These are phyloP conservation scores for Chaetomiaceae sp. DNA, from an alignment of 2,329 filamentous ascomycete genomes.

Conservation along the genomic window DNA sequence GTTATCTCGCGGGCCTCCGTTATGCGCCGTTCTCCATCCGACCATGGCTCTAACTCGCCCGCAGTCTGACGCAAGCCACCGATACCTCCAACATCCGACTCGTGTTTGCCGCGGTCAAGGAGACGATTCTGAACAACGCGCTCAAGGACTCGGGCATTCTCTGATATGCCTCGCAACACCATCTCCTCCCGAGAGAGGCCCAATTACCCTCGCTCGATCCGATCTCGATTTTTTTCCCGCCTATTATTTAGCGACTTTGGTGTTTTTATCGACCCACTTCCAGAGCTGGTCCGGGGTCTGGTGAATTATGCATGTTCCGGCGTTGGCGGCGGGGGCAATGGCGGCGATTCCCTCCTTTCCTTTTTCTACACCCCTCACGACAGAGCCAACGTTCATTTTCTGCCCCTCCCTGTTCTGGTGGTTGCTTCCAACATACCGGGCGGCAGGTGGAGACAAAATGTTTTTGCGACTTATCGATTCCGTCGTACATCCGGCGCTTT, in stretches of 20 bases:
- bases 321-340: slow-evolving; percentile 15
- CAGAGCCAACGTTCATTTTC: too few species aligned
- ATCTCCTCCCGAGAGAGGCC: too few species aligned
- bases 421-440: too few species aligned
- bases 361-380: too few species aligned
- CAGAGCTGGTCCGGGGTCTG: slow-evolving; percentile 14
- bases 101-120: slow-evolving; percentile 96
- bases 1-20: slow-evolving; percentile 31
- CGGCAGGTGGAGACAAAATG: too few species aligned
- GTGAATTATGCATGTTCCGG: slow-evolving; percentile 22
- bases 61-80: slow-evolving; percentile 94
- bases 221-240: too few species aligned
- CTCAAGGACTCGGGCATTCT: slow-evolving; percentile 97
- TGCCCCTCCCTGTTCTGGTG: too few species aligned
- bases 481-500: too few species aligned
- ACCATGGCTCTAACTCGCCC: slow-evolving; percentile 7
- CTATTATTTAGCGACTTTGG: slow-evolving; percentile 6
- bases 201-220: too few species aligned
- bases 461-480: too few species aligned
- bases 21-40: neutral
- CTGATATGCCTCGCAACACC: slow-evolving; percentile 36
- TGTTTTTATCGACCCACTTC: slow-evolving; percentile 10
- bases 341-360: neutral
- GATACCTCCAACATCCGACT: slow-evolving; percentile 97
- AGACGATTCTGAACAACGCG: slow-evolving; percentile 97